phyloP scores from a whole-genome alignment of 306 rosid genomes.

The Hippophae tibetana region DNA sequence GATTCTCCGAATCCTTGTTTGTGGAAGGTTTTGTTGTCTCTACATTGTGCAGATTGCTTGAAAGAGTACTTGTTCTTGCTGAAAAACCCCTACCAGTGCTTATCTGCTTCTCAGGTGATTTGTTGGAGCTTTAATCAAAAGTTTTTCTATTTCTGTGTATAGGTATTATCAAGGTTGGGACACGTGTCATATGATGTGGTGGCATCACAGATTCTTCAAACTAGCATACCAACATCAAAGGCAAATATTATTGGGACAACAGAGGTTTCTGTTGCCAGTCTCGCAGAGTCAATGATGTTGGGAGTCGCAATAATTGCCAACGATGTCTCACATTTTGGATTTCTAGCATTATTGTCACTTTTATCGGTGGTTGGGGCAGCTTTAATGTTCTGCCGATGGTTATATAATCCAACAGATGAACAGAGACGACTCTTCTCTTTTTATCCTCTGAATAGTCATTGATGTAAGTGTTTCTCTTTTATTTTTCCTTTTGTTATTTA shows the following conservation, averaged over 20 bases:
- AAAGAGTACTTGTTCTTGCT: background rate
- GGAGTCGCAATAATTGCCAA: constrained; percentile 84
- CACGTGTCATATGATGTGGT: constrained; percentile 95
- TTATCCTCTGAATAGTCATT: constrained; percentile 35
- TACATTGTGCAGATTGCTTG: constrained; percentile 7
- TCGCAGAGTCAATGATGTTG: constrained; percentile 83
- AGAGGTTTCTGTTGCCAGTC: constrained; percentile 87
- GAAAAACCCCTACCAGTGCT: background rate
- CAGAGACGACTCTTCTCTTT: constrained; percentile 60
- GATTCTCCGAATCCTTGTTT: background rate
- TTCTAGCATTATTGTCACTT: constrained; percentile 66
- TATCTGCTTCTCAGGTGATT: background rate
- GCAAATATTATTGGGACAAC: constrained; percentile 89
- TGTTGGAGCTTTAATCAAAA: constrained; percentile 1
- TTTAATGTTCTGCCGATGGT: constrained; percentile 75
- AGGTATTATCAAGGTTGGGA: constrained; percentile 84
- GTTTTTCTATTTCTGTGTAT: constrained; percentile 21
- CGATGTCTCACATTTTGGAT: constrained; percentile 69
- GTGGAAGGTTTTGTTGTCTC: background rate
- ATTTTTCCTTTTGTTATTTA: background rate
- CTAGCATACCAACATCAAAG: constrained; percentile 87
- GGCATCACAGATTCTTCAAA: constrained; percentile 88
- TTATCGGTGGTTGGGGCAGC: constrained; percentile 84
- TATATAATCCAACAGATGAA: constrained; percentile 78
- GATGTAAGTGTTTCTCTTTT: constrained; percentile 25